Conservation (phyloP, 2,329 filamentous ascomycete species). For the Mycosphaerelloides madeirae region DNA sequence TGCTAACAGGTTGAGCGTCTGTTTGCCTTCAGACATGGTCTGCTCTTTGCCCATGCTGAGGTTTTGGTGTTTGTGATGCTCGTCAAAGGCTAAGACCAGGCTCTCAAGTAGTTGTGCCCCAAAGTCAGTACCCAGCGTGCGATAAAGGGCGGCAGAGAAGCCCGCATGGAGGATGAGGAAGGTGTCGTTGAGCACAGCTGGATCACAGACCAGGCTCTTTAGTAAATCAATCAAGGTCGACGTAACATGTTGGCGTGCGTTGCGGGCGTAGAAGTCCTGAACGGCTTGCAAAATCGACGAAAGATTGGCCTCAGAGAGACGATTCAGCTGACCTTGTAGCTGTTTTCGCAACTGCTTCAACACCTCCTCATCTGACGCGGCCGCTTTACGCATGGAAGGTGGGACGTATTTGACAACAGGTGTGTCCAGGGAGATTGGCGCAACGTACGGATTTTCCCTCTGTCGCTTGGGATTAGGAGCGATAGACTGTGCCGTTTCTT, state of each 20-base stretch:
- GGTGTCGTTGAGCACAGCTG: conserved; percentile 74
- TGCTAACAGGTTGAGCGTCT: conserved; percentile 71
- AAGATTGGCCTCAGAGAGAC: conserved; percentile 86
- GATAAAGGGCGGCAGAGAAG: conserved; percentile 84
- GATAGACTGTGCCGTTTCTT: conserved; percentile 25
- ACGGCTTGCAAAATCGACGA: conserved; percentile 77
- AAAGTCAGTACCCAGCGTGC: conserved; percentile 80
- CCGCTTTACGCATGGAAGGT: conserved; percentile 68
- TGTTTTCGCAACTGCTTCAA: conserved; percentile 69
- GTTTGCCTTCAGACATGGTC: conserved; percentile 49
- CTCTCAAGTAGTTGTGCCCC: conserved; percentile 80
- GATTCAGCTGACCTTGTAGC: conserved; percentile 83
- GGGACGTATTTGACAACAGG: conserved; percentile 72
- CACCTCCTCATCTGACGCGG: conserved; percentile 61
- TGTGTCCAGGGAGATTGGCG: conserved; percentile 53
- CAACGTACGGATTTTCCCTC: conserved; percentile 84
- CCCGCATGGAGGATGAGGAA: conserved; percentile 88
- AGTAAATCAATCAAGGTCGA: conserved; percentile 72
- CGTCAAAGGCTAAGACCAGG: conserved; percentile 69
- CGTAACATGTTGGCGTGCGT: conserved; percentile 85
- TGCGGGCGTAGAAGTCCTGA: conserved; percentile 74
- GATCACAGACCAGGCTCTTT: conserved; percentile 72
- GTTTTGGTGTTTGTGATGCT: conserved; percentile 22
- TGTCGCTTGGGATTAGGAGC: conserved; percentile 39
- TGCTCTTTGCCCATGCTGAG: conserved; percentile 18